Conservation (phyloP, 176 grass and related monocot genomes). For the Rhynchospora breviuscula region DNA sequence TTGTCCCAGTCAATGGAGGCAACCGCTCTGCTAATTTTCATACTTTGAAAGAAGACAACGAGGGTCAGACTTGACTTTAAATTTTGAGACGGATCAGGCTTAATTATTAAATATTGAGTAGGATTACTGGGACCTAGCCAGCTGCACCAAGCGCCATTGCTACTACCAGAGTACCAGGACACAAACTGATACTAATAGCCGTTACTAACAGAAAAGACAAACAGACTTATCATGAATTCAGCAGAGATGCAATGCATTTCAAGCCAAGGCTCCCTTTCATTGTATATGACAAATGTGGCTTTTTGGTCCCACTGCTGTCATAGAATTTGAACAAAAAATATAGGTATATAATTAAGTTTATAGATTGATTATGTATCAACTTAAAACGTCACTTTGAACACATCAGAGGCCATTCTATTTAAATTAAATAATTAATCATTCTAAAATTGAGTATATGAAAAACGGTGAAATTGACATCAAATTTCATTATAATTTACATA, state of each 20-base stretch:
- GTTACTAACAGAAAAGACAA: conserved; percentile 17
- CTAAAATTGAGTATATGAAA: no score
- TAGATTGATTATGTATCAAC: no score
- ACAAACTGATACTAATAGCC: neutral
- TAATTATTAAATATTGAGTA: neutral
- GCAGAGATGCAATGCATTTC: conserved; percentile 18
- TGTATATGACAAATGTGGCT: neutral
- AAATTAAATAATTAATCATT: no score
- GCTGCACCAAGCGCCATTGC: neutral
- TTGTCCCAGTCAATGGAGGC: neutral
- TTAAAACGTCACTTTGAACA: no score
- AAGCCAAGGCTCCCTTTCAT: conserved; percentile 18
- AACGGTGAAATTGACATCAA: no score
- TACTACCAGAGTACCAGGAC: neutral
- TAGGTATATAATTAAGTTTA: neutral
- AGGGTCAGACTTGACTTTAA: neutral
- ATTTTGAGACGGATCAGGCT: neutral
- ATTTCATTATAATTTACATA: no score
- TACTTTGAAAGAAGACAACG: neutral
- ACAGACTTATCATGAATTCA: neutral
- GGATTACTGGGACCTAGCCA: neutral
- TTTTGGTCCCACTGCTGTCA: neutral
- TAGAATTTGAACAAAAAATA: neutral
- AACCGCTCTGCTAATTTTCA: neutral
- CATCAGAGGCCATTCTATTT: no score